phyloP scores from a whole-genome alignment of 768 basidiomycete genomes.

The Termitomyces sp. region DNA sequence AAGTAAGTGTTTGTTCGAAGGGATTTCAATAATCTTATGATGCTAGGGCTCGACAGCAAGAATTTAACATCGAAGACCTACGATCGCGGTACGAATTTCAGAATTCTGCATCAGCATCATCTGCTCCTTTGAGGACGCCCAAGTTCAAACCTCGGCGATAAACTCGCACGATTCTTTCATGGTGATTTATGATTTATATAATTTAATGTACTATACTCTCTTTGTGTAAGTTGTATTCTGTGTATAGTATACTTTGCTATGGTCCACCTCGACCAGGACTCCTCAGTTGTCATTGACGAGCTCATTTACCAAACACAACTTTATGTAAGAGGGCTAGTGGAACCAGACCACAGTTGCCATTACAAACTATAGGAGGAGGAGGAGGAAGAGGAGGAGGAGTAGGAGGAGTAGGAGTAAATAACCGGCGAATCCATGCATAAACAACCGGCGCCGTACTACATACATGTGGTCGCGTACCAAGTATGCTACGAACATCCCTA shows the following conservation, averaged over 20 bases:
- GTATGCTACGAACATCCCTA: too few species aligned
- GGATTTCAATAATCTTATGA: background rate
- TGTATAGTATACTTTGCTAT: background rate
- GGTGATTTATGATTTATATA: background rate
- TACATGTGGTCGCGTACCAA: too few species aligned
- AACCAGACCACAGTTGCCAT: too few species aligned
- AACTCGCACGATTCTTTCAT: background rate
- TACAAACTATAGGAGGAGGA: too few species aligned
- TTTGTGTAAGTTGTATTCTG: background rate
- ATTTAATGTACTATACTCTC: background rate
- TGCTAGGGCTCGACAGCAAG: slow-evolving; percentile 1
- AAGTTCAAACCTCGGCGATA: slow-evolving; percentile 25
- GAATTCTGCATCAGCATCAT: slow-evolving; percentile 8
- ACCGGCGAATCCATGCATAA: too few species aligned
- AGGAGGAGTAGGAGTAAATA: too few species aligned
- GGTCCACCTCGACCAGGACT: too few species aligned
- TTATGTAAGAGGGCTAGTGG: too few species aligned
- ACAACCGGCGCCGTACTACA: too few species aligned
- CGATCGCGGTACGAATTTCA: slow-evolving; percentile 27
- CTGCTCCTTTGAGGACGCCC: slow-evolving; percentile 11
- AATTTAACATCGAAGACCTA: slow-evolving; percentile 20
- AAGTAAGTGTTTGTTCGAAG: slow-evolving; percentile 4
- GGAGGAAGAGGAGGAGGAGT: too few species aligned
- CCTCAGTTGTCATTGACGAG: too few species aligned
- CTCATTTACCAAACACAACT: too few species aligned